Conservation (phyloP, 352 stramenopile genomes). For the Hyaloperonospora brassicae region DNA sequence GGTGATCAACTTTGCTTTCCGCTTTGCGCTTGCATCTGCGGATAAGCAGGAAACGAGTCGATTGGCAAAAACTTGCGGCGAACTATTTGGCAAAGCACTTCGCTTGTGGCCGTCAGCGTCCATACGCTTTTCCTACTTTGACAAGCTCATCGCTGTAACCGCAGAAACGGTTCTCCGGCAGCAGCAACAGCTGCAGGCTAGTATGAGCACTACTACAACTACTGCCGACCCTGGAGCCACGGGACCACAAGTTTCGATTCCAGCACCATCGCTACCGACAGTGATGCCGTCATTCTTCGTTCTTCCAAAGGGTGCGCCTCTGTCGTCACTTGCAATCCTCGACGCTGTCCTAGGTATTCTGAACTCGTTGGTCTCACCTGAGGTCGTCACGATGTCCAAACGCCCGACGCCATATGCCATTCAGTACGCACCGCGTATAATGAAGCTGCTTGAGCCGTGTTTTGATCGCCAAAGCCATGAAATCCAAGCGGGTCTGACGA, state of each 20-base stretch:
- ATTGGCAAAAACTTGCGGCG: conserved; percentile 81
- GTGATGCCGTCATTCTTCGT: conserved; percentile 76
- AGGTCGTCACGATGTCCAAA: conserved; percentile 70
- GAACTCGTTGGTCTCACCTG: conserved; percentile 70
- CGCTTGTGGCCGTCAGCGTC: conserved; percentile 75
- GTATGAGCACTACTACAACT: conserved; percentile 23
- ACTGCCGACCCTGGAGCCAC: conserved; percentile 9
- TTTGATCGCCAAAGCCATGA: conserved; percentile 80
- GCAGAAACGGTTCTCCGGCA: conserved; percentile 78
- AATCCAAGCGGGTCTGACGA: conserved; percentile 62
- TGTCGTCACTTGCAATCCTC: conserved; percentile 81
- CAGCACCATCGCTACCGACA: conserved; percentile 24
- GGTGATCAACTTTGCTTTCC: conserved; percentile 89
- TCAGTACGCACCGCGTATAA: conserved; percentile 82
- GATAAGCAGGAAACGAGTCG: conserved; percentile 85
- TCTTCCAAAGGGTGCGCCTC: conserved; percentile 70
- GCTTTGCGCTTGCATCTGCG: conserved; percentile 80
- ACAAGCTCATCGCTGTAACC: conserved; percentile 87
- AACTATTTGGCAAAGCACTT: conserved; percentile 83
- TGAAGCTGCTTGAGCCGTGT: conserved; percentile 85
- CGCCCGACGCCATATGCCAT: conserved; percentile 74
- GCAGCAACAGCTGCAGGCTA: conserved; percentile 44
- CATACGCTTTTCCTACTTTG: conserved; percentile 87
- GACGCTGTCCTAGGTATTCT: conserved; percentile 83
- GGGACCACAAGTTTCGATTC: conserved; percentile 23